Evolutionary conservation across 768 basidiomycete species (phyloP).

Genomic region (Rhodosporidiobolus sp.): DNA sequence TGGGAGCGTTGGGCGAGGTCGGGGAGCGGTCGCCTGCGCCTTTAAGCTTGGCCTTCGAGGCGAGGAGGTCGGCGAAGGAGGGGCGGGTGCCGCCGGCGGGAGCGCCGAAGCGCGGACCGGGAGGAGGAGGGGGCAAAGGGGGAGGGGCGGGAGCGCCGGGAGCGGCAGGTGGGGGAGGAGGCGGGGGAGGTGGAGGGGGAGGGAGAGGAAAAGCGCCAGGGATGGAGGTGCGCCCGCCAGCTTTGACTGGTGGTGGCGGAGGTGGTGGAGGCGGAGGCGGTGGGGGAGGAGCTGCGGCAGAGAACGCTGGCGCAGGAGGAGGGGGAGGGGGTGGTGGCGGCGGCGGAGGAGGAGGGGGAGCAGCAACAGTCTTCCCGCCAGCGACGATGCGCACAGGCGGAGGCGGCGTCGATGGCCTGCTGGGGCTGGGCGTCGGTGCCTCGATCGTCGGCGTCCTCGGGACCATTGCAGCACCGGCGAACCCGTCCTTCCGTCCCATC

Average conservation of each 20-base stretch:
- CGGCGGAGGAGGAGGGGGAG: constrained; percentile 14
- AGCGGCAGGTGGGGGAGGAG: constrained; percentile 14
- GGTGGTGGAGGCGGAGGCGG: constrained; percentile 35
- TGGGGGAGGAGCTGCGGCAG: neutral
- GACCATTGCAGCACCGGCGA: too few relatives aligned
- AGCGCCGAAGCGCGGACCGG: neutral
- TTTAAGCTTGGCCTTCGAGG: too few relatives aligned
- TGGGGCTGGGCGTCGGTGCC: constrained; percentile 5
- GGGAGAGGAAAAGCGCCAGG: constrained; percentile 45
- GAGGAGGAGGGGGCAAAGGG: constrained; percentile 25
- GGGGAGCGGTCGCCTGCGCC: constrained; percentile 37
- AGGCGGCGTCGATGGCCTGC: constrained; percentile 1
- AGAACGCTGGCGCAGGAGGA: constrained; percentile 43
- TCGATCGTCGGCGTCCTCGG: constrained; percentile 5
- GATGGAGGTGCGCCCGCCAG: constrained; percentile 37
- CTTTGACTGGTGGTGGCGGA: constrained; percentile 46
- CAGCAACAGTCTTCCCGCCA: neutral
- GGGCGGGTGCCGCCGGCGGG: constrained; percentile 26
- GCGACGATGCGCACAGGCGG: neutral
- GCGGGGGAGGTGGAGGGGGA: constrained; percentile 45
- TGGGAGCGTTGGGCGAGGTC: constrained; percentile 27
- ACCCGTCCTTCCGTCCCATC: neutral
- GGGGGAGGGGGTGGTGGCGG: constrained; percentile 43
- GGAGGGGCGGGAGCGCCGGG: neutral
- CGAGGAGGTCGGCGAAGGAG: constrained; percentile 46